phyloP scores from a whole-genome alignment of 108 stramenopile genomes.

The Pinguiococcus pyrenoidosus region DNA sequence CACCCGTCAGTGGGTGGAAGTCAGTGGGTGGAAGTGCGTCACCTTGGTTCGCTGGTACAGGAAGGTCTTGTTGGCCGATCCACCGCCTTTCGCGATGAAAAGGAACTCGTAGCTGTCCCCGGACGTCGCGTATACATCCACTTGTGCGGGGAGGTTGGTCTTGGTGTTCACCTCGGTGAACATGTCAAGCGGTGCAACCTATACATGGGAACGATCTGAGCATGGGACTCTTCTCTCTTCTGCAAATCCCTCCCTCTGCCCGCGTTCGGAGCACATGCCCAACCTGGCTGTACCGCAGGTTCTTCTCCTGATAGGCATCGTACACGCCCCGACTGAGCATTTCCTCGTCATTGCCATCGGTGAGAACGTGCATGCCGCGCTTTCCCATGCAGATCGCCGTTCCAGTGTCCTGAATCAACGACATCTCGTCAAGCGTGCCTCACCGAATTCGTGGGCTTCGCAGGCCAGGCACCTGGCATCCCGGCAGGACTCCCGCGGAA shows the following conservation, averaged over 20 bases:
- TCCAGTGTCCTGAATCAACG: slow-evolving; percentile 93
- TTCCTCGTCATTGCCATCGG: slow-evolving; percentile 85
- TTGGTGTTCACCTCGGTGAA: slow-evolving; percentile 82
- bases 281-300: slow-evolving; percentile 71
- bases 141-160: slow-evolving; percentile 81
- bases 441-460: too few relatives aligned
- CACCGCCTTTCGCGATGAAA: slow-evolving; percentile 93
- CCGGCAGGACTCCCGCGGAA: slow-evolving; percentile 64
- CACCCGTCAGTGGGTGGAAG: too few relatives aligned
- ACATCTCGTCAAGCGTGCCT: too few relatives aligned
- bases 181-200: slow-evolving; percentile 89
- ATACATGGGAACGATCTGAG: too few relatives aligned
- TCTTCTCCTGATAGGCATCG: slow-evolving; percentile 73
- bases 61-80: slow-evolving; percentile 90
- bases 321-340: slow-evolving; percentile 68
- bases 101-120: slow-evolving; percentile 72
- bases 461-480: too few relatives aligned
- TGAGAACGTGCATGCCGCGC: slow-evolving; percentile 71
- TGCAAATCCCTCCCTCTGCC: too few relatives aligned
- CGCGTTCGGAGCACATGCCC: too few relatives aligned
- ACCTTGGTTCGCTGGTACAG: slow-evolving; percentile 91
- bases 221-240: too few relatives aligned
- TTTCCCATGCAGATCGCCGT: slow-evolving; percentile 87
- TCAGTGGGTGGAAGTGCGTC: too few relatives aligned
- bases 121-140: slow-evolving; percentile 62